phyloP scores from a whole-genome alignment of 176 grass and related monocot genomes.

The Bolboschoenus planiculmis region DNA sequence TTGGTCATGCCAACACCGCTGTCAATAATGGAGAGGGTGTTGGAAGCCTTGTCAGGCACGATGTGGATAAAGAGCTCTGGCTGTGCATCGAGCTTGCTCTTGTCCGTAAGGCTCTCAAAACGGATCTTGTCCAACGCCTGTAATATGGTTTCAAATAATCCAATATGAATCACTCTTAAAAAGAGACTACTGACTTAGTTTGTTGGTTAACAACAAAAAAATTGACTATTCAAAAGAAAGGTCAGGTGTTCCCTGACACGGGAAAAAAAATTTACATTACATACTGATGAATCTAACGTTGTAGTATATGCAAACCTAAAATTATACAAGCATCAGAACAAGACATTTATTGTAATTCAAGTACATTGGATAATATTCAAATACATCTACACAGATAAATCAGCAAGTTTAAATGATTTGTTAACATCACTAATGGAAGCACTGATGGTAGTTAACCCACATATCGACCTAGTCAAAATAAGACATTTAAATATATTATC shows the following conservation, averaged over 20 bases:
- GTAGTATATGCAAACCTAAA: too few relatives aligned
- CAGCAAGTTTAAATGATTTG: neutral
- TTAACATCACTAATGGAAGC: neutral
- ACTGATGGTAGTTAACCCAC: too few relatives aligned
- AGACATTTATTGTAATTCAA: neutral
- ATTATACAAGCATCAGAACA: neutral
- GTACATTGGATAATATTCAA: neutral
- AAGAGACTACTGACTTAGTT: neutral
- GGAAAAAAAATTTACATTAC: too few relatives aligned
- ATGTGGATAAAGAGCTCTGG: slow-evolving; percentile 94
- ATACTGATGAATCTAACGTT: too few relatives aligned
- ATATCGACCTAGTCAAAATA: neutral
- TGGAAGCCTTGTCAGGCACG: slow-evolving; percentile 78
- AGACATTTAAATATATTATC: neutral
- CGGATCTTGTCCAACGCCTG: slow-evolving; percentile 99
- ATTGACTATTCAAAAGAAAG: neutral
- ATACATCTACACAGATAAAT: neutral
- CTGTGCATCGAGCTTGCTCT: slow-evolving; percentile 97
- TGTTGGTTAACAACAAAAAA: neutral
- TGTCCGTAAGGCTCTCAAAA: slow-evolving; percentile 89
- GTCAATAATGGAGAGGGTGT: slow-evolving; percentile 63
- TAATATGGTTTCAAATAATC: neutral
- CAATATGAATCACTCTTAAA: neutral
- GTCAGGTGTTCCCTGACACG: too few relatives aligned
- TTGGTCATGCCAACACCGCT: slow-evolving; percentile 97